Evolutionary conservation across 768 basidiomycete species (phyloP).

Genomic region (Pisolithus tinctorius): DNA sequence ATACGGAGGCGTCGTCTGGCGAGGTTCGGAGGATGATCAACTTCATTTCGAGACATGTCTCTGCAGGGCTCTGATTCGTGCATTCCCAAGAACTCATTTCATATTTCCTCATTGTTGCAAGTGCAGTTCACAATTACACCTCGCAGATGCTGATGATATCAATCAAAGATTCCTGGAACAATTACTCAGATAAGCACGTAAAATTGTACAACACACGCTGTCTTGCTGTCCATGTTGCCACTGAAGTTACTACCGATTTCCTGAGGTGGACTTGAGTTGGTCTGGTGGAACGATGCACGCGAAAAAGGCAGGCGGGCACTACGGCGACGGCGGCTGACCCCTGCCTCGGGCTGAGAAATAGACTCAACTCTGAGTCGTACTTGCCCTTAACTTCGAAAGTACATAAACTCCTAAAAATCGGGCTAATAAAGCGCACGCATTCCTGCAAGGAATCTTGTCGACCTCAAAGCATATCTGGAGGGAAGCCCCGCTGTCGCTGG

Average conservation of each 20-base stretch:
- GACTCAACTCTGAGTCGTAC: slow-evolving; percentile 40
- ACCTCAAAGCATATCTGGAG: slow-evolving; percentile 35
- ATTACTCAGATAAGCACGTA: too few relatives aligned
- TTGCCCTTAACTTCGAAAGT: slow-evolving; percentile 40
- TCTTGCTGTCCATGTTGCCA: slow-evolving; percentile 42
- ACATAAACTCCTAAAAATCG: slow-evolving; percentile 47
- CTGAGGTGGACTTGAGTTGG: slow-evolving; percentile 46
- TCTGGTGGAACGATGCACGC: slow-evolving; percentile 20
- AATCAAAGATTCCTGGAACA: slow-evolving; percentile 6
- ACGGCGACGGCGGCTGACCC: background rate
- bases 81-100: background rate
- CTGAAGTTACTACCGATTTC: slow-evolving; percentile 40
- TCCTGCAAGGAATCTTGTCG: background rate
- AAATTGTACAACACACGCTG: slow-evolving; percentile 17
- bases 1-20: slow-evolving; percentile 58
- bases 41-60: background rate
- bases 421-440: slow-evolving; percentile 30
- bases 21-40: slow-evolving; percentile 47
- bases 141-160: background rate
- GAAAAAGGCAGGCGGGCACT: background rate
- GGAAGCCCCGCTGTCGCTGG: slow-evolving; percentile 42
- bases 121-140: background rate
- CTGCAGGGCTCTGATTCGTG: background rate
- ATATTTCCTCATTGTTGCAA: background rate
- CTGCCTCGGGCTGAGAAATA: slow-evolving; percentile 42